Evolutionary conservation across 345 rosid species (phyloP).

Genomic region (Erodium maritimum): DNA sequence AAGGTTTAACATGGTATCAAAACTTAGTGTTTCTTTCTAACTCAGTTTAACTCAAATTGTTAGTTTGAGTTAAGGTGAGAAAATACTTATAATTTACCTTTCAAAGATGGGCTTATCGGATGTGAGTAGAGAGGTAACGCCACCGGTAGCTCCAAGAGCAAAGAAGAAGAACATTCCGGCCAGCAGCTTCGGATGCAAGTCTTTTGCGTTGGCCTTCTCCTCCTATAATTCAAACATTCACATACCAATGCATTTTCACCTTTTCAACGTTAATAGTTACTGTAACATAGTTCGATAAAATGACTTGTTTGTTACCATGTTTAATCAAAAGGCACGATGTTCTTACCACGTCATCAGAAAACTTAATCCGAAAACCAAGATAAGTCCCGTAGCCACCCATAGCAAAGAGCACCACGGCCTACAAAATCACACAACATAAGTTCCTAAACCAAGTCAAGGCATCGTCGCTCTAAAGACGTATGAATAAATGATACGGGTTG

Average conservation of each 20-base stretch:
- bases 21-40: too few relatives aligned
- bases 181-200: constrained; percentile 84
- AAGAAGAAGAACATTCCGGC: constrained; percentile 95
- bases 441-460: neutral
- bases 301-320: too few relatives aligned
- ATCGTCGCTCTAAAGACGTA: too few relatives aligned
- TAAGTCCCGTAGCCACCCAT: constrained; percentile 97
- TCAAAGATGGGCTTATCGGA: constrained; percentile 73
- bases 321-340: neutral
- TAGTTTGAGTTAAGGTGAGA: too few relatives aligned
- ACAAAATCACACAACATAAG: neutral
- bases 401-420: constrained; percentile 95
- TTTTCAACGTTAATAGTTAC: too few relatives aligned
- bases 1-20: too few relatives aligned
- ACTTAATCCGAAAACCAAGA: constrained; percentile 71
- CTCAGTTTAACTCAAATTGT: too few relatives aligned
- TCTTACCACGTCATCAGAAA: constrained; percentile 66
- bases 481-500: too few relatives aligned
- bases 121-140: constrained; percentile 72
- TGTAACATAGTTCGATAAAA: too few relatives aligned
- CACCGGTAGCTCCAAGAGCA: constrained; percentile 89
- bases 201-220: constrained; percentile 84
- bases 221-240: constrained; percentile 19
- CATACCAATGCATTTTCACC: too few relatives aligned
- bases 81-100: constrained; percentile 38